A percentile compares a stretch with the other conserved stretches of the same genome.
Evolutionary conservation across 768 basidiomycete species (phyloP).

Genomic region (Suillus subaureus): DNA sequence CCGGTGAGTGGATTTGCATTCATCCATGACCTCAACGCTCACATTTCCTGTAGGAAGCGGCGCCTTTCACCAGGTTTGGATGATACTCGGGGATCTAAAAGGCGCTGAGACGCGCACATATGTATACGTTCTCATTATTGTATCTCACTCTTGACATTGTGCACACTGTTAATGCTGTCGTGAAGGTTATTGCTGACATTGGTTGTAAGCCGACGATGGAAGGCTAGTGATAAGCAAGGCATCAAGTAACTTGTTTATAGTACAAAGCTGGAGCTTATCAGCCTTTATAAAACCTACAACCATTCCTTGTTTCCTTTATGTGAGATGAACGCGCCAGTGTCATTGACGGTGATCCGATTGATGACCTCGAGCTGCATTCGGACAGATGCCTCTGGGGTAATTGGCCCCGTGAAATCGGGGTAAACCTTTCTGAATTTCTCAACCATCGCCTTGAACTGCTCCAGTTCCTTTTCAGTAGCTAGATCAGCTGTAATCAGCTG

Average conservation of each 20-base stretch:
- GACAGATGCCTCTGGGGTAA: constrained; percentile 20
- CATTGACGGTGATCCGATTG: constrained; percentile 11
- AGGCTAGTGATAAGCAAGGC: not conserved
- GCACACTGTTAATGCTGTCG: not conserved
- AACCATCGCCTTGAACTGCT: constrained; percentile 13
- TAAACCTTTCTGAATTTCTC: constrained; percentile 9
- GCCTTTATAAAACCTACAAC: constrained; percentile 13
- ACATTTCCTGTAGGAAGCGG: constrained; percentile 55
- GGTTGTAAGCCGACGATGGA: not conserved
- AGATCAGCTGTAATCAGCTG: not conserved
- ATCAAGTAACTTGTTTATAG: constrained; percentile 1
- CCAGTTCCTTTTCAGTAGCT: constrained; percentile 15
- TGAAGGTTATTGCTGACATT: not conserved
- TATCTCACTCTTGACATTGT: constrained; percentile 22
- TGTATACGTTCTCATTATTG: constrained; percentile 32
- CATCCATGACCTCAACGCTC: constrained; percentile 3
- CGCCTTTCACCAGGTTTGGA: constrained; percentile 73
- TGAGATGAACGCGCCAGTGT: constrained; percentile 25
- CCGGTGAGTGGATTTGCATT: constrained; percentile 41
- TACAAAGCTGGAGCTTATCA: not conserved
- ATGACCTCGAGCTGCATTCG: constrained; percentile 21
- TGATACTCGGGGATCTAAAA: constrained; percentile 68
- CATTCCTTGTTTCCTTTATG: constrained; percentile 28
- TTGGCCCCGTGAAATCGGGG: constrained; percentile 22
- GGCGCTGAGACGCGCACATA: constrained; percentile 52